A percentile compares a stretch with the other conserved stretches of the same genome.
Conservation (phyloP, 306 rosid genomes). For the Vicia faba region DNA sequence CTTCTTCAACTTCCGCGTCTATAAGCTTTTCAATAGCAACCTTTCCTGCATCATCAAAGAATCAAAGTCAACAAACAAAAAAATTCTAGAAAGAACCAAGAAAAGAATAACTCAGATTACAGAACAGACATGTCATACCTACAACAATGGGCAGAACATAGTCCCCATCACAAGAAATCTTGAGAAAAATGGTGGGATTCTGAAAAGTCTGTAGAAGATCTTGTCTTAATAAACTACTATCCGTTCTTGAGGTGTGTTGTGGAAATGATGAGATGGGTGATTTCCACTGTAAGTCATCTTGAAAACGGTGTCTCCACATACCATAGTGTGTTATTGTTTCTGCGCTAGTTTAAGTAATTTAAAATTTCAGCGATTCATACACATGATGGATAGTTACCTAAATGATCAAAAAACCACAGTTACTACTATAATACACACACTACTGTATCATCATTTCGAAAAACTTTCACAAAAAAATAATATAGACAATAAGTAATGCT, state of each 20-base stretch:
- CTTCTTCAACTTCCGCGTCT: conserved; percentile 56
- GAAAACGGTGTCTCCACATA: conserved; percentile 69
- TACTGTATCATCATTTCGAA: conserved; percentile 19
- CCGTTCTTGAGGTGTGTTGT: conserved; percentile 32
- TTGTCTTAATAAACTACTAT: conserved; percentile 47
- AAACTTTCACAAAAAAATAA: too few relatives aligned
- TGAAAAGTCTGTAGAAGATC: conserved; percentile 70
- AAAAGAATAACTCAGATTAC: too few relatives aligned
- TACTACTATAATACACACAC: conserved; percentile 40
- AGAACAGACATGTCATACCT: conserved; percentile 38
- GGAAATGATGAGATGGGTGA: conserved; percentile 45
- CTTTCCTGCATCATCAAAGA: conserved; percentile 60
- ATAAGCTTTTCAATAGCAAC: conserved; percentile 79
- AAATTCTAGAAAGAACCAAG: too few relatives aligned
- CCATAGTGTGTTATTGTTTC: conserved; percentile 80
- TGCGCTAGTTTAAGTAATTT: conserved; percentile 56
- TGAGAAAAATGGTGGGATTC: conserved; percentile 89
- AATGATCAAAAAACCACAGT: conserved; percentile 45
- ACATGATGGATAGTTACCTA: conserved; percentile 48
- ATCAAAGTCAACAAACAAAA: conserved; percentile 19
- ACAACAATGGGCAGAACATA: conserved; percentile 90
- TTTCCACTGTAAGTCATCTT: conserved; percentile 50
- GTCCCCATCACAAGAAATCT: conserved; percentile 90
- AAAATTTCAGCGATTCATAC: conserved; percentile 52
- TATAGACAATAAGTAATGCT: too few relatives aligned